Evolutionary conservation across 2,329 filamentous ascomycete genomes (phyloP).

Genomic region (Monosporascus sp.): DNA sequence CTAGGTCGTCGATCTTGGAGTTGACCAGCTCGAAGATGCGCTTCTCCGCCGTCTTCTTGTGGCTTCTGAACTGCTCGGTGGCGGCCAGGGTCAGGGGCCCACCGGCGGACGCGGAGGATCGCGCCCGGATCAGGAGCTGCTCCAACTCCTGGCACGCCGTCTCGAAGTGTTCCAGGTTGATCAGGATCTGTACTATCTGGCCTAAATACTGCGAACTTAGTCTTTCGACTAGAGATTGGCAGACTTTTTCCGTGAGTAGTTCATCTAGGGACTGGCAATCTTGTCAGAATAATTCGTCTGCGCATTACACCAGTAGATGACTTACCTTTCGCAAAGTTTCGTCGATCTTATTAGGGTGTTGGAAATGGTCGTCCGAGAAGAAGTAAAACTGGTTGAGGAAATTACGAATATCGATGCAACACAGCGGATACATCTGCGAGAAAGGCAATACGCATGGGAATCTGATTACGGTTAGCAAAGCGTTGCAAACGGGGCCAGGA

Average conservation of each 20-base stretch:
- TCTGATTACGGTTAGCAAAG: constrained; percentile 38
- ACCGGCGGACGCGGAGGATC: constrained; percentile 74
- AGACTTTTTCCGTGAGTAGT: constrained; percentile 88
- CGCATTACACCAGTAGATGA: constrained; percentile 1
- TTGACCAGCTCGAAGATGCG: constrained; percentile 98
- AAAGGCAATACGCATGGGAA: constrained; percentile 96
- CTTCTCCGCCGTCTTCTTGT: constrained; percentile 95
- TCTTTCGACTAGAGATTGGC: constrained; percentile 80
- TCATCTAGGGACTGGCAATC: constrained; percentile 73
- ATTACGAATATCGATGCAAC: constrained; percentile 96
- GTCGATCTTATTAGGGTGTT: constrained; percentile 84
- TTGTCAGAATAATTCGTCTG: constrained; percentile 4
- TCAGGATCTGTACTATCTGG: constrained; percentile 97
- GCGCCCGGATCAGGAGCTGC: constrained; percentile 74
- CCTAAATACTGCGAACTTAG: constrained; percentile 90
- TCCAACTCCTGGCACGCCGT: constrained; percentile 87
- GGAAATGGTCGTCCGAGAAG: constrained; percentile 94
- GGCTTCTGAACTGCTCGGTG: constrained; percentile 77
- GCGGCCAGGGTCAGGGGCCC: constrained; percentile 75
- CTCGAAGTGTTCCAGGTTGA: constrained; percentile 96
- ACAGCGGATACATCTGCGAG: constrained; percentile 97
- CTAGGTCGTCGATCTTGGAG: constrained; percentile 95
- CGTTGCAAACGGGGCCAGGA: not conserved
- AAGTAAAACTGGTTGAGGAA: constrained; percentile 98
- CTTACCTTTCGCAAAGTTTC: constrained; percentile 74